Evolutionary conservation across 495 filamentous ascomycete genomes (phyloP).

Genomic region (Hypoxylon rickii): DNA sequence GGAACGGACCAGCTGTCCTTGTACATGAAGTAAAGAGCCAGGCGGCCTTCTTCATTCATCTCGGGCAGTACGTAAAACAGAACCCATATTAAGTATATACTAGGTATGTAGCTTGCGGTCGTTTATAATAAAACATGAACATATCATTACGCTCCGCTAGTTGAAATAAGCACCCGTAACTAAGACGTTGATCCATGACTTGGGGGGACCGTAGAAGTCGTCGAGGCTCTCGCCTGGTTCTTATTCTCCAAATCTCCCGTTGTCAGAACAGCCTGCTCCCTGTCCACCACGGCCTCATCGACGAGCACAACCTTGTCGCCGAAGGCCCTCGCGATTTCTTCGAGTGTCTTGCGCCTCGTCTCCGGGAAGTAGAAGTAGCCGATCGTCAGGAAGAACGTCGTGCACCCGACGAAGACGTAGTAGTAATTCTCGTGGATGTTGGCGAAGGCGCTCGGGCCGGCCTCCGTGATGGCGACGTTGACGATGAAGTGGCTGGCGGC

Average conservation of each 20-base stretch:
- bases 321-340: constrained; percentile 63
- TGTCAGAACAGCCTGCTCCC: constrained; percentile 11
- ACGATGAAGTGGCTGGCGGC: constrained; percentile 63
- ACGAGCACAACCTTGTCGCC: constrained; percentile 57
- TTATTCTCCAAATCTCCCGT: constrained; percentile 14
- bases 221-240: constrained; percentile 3
- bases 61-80: too few species aligned
- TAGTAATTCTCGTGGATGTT: constrained; percentile 65
- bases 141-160: too few species aligned
- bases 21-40: too few species aligned
- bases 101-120: too few species aligned
- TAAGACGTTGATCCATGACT: constrained; percentile 1
- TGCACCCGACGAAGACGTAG: constrained; percentile 62
- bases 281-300: constrained; percentile 39
- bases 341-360: constrained; percentile 60
- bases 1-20: too few species aligned
- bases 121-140: too few species aligned
- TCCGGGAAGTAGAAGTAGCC: constrained; percentile 64
- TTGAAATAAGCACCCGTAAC: not conserved
- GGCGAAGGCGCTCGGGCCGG: constrained; percentile 61
- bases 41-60: too few species aligned
- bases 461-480: constrained; percentile 64
- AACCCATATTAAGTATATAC: too few species aligned
- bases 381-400: constrained; percentile 53
- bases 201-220: constrained; percentile 7